Base-by-base conservation (phyloP, 805 yeast species). In the Nakazawaea molendinolei region DNA sequence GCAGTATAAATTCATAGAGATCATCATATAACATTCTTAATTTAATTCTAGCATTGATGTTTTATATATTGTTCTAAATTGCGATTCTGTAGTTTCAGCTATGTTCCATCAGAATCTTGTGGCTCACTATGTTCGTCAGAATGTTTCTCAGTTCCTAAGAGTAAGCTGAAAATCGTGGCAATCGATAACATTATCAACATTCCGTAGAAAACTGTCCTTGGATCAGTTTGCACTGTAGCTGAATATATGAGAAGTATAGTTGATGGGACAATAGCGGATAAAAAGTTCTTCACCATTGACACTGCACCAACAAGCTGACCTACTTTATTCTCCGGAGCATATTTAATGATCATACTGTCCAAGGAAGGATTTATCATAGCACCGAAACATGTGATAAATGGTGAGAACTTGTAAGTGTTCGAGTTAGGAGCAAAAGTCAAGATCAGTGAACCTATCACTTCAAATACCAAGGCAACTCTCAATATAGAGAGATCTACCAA, bases 301-400 rank as follows among this genome's bases (percentile, higher is more conserved):
- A 81, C 53, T 1, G 80, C 86, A 8, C 90, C 87, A 57, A 80
- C 81, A 13, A 79, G 63, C 52, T 80, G 86, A 13, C 94, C 94
- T 4, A 74, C 65, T 42, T 69, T 68, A 10, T 69, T 64, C 27
- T 74, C 74, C 1, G 75, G 73, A 42, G 67, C 71, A 52, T 77
- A 76, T 51, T 83, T 83, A 36, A 77, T 65, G 8, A 80, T 56
- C 1, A 82, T 45, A 0, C 81, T 65, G 47, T 74, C 79, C 8
- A 79, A 43, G 0, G 79, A 65, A 1, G 92, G 90, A 1, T 73
- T 59, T 1, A 67, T 60, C 4, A 76, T 38, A 0, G 77, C 60
- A 1, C 77, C 73, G 27, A 78, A 48, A 1, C 79, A 56, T 3
- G 67, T 56, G 9, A 76, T 49, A 1, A 59, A 23, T 0, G 64